These are phyloP conservation scores for Ceratobasidium sp. DNA, from an alignment of 1,284 basidiomycete genomes.

Conservation along the genomic window DNA sequence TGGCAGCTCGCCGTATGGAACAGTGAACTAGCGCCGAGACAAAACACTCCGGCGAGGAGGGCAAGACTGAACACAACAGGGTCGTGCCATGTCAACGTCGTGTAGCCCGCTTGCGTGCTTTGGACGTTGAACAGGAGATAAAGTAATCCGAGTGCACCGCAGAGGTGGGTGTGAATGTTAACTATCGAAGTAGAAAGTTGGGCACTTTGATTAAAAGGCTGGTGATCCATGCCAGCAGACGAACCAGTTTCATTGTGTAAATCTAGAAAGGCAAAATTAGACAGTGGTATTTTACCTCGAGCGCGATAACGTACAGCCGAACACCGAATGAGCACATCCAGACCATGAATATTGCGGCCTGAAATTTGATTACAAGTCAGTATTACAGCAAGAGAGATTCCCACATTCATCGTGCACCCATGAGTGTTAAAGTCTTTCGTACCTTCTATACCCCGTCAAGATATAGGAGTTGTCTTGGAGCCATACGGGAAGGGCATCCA, in stretches of 20 bases:
- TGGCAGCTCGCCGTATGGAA: slow-evolving; percentile 86
- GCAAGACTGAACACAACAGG: slow-evolving; percentile 75
- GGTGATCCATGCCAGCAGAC: slow-evolving; percentile 45
- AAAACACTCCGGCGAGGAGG: slow-evolving; percentile 77
- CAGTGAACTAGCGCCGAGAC: slow-evolving; percentile 79
- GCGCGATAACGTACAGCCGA: slow-evolving; percentile 71
- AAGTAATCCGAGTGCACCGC: slow-evolving; percentile 77
- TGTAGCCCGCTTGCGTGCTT: slow-evolving; percentile 64
- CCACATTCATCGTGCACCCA: neutral
- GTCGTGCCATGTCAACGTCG: slow-evolving; percentile 72
- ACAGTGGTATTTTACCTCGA: slow-evolving; percentile 44
- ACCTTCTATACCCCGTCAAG: slow-evolving; percentile 43
- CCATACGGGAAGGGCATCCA: slow-evolving; percentile 40
- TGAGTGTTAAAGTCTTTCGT: neutral
- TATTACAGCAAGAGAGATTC: neutral
- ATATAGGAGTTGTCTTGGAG: slow-evolving; percentile 42
- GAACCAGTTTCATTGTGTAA: slow-evolving; percentile 86
- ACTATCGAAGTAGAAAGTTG: slow-evolving; percentile 63
- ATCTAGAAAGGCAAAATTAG: slow-evolving; percentile 62
- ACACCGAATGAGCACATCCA: slow-evolving; percentile 76
- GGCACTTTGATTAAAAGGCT: slow-evolving; percentile 9
- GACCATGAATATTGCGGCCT: slow-evolving; percentile 75
- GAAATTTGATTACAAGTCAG: slow-evolving; percentile 1
- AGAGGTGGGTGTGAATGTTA: slow-evolving; percentile 90
- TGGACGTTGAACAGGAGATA: slow-evolving; percentile 68